phyloP scores from a whole-genome alignment of 108 stramenopile species.

The Fistulifera solaris region DNA sequence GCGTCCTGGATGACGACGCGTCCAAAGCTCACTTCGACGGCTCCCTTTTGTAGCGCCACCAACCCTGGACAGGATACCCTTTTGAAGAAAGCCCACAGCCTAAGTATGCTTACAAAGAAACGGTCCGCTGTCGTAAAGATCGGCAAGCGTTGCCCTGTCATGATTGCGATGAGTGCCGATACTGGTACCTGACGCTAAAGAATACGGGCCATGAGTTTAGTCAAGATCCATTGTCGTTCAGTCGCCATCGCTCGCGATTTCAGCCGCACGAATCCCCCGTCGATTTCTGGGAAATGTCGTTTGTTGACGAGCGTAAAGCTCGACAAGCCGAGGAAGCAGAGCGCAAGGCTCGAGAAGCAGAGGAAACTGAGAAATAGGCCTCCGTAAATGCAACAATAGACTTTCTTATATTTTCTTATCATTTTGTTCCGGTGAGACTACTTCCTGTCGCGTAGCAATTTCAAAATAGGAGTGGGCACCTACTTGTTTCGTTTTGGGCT shows the following conservation, averaged over 20 bases:
- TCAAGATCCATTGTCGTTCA: slow-evolving; percentile 14
- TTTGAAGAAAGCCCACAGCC: too few relatives aligned
- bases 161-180: slow-evolving; percentile 30
- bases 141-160: slow-evolving; percentile 30
- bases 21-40: too few relatives aligned
- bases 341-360: not conserved
- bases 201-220: slow-evolving; percentile 22
- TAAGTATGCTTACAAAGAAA: slow-evolving; percentile 18
- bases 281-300: slow-evolving; percentile 12
- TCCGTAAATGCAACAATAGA: not conserved
- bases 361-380: not conserved
- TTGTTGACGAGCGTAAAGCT: slow-evolving; percentile 5
- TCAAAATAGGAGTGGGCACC: slow-evolving; percentile 2
- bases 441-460: not conserved
- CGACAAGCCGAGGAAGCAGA: not conserved
- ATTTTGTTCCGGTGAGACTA: too few relatives aligned
- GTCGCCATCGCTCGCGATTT: slow-evolving; percentile 12
- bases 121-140: slow-evolving; percentile 27
- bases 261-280: slow-evolving; percentile 7
- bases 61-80: too few relatives aligned
- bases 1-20: too few relatives aligned
- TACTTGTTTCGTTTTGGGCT: not conserved
- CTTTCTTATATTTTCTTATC: too few relatives aligned
- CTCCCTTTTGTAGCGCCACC: too few relatives aligned
- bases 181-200: slow-evolving; percentile 30